A percentile compares a stretch with the other conserved stretches of the same genome.
Evolutionary conservation across 129 eudicot genomes (phyloP).

Genomic region (Calendula officinalis): DNA sequence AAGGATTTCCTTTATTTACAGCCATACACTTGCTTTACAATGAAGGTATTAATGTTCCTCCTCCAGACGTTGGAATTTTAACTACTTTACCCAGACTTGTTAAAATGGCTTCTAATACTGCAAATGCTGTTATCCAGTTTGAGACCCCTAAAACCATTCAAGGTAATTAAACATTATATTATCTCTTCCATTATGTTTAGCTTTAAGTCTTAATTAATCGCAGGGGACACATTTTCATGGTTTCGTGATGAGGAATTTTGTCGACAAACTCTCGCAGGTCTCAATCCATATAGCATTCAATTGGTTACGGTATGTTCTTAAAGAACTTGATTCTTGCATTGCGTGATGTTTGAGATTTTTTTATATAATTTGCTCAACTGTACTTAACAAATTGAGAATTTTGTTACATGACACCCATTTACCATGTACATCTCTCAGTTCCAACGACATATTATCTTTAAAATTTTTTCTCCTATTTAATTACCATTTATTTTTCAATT

Average conservation of each 20-base stretch:
- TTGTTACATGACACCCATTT: no score
- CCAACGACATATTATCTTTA: no score
- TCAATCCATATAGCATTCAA: conserved; percentile 12
- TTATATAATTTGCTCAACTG: no score
- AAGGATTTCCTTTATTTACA: conserved; percentile 57
- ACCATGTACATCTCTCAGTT: no score
- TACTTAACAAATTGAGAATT: no score
- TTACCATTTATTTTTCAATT: no score
- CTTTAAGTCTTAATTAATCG: background rate
- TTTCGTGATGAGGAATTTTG: conserved; percentile 20
- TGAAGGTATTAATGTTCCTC: conserved; percentile 53
- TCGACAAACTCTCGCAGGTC: conserved; percentile 17
- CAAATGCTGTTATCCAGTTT: conserved; percentile 39
- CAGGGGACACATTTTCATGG: conserved; percentile 65
- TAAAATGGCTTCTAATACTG: conserved; percentile 30
- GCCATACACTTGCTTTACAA: conserved; percentile 57
- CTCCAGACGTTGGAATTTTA: background rate
- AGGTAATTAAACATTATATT: conserved; percentile 24
- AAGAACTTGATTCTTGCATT: no score
- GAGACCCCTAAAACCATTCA: conserved; percentile 63
- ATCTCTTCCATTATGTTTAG: no score
- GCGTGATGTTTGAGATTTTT: no score
- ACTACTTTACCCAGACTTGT: conserved; percentile 59
- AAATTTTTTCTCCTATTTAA: no score
- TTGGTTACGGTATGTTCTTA: conserved; percentile 19